Evolutionary conservation across 495 filamentous ascomycete species (phyloP), one percentile per base, ranked within the genome.

Genomic region (Acidomyces sp.): DNA sequence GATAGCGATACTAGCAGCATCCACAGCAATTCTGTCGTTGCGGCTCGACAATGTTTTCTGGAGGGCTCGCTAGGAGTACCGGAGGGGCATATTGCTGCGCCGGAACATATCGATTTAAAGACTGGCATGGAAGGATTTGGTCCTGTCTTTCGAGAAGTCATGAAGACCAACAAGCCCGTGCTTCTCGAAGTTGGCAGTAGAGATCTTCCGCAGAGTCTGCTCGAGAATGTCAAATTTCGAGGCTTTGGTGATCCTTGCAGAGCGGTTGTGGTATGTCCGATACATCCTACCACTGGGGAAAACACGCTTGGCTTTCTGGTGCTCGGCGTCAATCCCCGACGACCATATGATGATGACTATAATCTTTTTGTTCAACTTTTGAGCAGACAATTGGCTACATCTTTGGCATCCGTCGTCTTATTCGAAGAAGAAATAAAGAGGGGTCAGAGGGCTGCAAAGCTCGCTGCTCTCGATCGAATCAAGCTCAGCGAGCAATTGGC

Each of bases 391-490:
- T 60, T 82, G 6, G 75, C 74, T 6, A 84, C 79, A 1, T 77
- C 75, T 5, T 67, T 82, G 51, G 78, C 78, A 9, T 80, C 77
- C 0, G 77, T 82, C 6, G 75, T 82, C 0, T 53, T 84, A 4
- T 81, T 81, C 40, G 78, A 82, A 48, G 78, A 82, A 44, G 79
- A 84, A 51, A 82, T 82, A 45, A 67, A 68, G 37, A 60, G 77
- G 34, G 78, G 78, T 12, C 69, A 77, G 55, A 63, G 64, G 45
- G 79, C 78, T 3, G 78, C 78, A 12, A 69, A 69, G 17, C 59
- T 80, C 26, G 78, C 78, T 10, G 73, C 74, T 6, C 59, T 74
- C 26, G 75, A 83, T 56, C 67, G 74, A 2, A 71, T 79, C 34
- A 68, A 78, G 46, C 66, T 84, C 4, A 77, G 74, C 2, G 66